These are phyloP conservation scores for Withania somnifera DNA, from an alignment of 305 asterid species.

Conservation along the genomic window DNA sequence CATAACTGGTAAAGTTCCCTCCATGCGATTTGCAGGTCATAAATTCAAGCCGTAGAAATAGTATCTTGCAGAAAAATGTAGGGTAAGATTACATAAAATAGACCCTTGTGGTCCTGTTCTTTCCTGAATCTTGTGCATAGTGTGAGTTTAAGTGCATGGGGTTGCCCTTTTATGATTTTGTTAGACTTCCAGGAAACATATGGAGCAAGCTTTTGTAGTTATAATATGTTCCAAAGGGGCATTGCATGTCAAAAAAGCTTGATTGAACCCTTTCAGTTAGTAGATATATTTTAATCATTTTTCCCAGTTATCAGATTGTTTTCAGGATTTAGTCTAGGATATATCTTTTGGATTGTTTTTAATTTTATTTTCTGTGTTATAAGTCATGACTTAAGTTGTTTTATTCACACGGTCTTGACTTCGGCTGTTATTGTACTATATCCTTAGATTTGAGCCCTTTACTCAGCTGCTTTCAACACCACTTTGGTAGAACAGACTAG, in stretches of 20 bases:
- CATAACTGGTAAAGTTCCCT: too few species aligned
- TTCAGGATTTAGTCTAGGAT: background rate
- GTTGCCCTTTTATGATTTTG: too few species aligned
- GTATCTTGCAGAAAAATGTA: too few species aligned
- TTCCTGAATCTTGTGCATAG: too few species aligned
- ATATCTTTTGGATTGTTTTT: background rate
- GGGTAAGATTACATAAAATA: too few species aligned
- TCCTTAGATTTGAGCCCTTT: background rate
- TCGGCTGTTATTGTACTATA: background rate
- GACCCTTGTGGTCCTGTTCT: too few species aligned
- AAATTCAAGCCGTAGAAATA: too few species aligned
- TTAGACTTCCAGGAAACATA: background rate
- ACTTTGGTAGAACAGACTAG: background rate
- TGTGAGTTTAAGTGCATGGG: too few species aligned
- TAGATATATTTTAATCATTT: too few species aligned
- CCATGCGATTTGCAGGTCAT: too few species aligned
- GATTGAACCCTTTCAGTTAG: background rate
- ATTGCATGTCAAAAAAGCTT: background rate
- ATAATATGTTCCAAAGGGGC: background rate
- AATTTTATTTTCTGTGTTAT: background rate
- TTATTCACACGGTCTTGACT: too few species aligned
- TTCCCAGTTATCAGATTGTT: too few species aligned
- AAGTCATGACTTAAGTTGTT: background rate
- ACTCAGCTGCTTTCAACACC: background rate
- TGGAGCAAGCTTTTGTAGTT: background rate